Evolutionary conservation across 2,329 filamentous ascomycete genomes (phyloP).

Genomic region (Xylariaceae sp.): DNA sequence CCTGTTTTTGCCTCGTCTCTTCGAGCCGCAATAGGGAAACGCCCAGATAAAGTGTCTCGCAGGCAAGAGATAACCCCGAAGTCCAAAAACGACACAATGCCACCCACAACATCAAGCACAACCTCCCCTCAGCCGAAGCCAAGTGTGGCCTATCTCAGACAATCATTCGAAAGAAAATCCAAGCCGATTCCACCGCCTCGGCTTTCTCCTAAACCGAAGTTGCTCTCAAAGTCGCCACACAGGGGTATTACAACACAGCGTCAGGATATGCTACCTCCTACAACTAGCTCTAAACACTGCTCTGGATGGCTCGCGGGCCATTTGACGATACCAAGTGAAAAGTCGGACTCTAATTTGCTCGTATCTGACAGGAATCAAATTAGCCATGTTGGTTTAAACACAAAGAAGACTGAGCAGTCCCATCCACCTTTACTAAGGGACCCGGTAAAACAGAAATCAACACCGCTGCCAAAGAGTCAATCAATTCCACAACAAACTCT

Average conservation of each 20-base stretch:
- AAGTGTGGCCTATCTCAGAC: conserved; percentile 34
- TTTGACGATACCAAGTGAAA: neutral
- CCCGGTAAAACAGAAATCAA: neutral
- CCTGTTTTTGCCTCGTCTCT: neutral
- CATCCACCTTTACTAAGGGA: neutral
- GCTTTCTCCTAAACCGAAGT: neutral
- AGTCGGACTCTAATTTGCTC: neutral
- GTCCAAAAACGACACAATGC: neutral
- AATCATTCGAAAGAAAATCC: conserved; percentile 30
- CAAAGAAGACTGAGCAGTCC: conserved; percentile 7
- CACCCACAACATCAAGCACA: neutral
- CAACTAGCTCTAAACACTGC: neutral
- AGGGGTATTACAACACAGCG: neutral
- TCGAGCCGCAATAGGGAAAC: neutral
- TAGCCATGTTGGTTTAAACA: conserved; percentile 1
- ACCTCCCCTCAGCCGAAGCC: conserved; percentile 15
- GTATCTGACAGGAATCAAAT: conserved; percentile 5
- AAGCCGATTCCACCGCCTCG: neutral
- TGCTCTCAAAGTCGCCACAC: conserved; percentile 2
- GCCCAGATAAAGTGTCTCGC: neutral
- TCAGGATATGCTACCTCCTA: neutral
- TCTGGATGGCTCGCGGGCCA: neutral
- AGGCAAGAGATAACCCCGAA: neutral
- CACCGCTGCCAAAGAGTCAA: conserved; percentile 9
- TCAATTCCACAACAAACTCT: conserved; percentile 7